These are phyloP conservation scores for Silene uniflora DNA, from an alignment of 148 eudicot species.

Conservation along the genomic window DNA sequence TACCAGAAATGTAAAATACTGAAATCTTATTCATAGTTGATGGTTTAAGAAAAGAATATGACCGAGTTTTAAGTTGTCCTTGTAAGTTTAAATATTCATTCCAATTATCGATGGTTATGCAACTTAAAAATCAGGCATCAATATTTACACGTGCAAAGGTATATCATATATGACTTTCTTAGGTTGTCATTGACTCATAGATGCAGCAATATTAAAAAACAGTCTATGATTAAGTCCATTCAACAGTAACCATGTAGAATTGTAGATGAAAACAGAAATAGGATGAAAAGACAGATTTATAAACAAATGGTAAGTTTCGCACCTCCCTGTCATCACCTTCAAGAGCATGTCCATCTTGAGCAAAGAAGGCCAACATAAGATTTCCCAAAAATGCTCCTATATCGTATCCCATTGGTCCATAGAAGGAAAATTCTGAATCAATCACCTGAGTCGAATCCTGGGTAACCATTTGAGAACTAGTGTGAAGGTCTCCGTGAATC, in stretches of 20 bases:
- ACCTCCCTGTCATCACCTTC: slow-evolving; percentile 60
- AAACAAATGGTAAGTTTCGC: neutral
- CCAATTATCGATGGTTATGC: too few species aligned
- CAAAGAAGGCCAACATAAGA: slow-evolving; percentile 73
- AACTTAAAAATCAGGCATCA: too few species aligned
- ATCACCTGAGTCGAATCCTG: slow-evolving; percentile 83
- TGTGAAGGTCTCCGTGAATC: too few species aligned
- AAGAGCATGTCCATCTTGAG: slow-evolving; percentile 83
- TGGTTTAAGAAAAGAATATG: too few species aligned
- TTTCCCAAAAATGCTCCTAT: slow-evolving; percentile 90
- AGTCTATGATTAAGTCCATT: neutral
- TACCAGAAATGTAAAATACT: too few species aligned
- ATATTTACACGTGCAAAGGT: neutral
- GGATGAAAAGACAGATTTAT: neutral
- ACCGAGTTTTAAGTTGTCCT: too few species aligned
- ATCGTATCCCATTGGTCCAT: slow-evolving; percentile 95
- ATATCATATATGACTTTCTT: neutral
- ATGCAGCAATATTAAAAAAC: neutral
- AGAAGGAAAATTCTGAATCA: slow-evolving; percentile 94
- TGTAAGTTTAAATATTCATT: too few species aligned
- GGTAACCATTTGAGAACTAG: slow-evolving; percentile 90
- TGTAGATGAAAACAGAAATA: too few species aligned
- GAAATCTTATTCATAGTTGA: too few species aligned
- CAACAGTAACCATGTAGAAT: neutral
- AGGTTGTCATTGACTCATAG: neutral